Percentiles rank a stretch among this genome's conserved stretches.
Conservation (phyloP, 192 early-diverging fungal genomes). For the Linnemannia zychae region DNA sequence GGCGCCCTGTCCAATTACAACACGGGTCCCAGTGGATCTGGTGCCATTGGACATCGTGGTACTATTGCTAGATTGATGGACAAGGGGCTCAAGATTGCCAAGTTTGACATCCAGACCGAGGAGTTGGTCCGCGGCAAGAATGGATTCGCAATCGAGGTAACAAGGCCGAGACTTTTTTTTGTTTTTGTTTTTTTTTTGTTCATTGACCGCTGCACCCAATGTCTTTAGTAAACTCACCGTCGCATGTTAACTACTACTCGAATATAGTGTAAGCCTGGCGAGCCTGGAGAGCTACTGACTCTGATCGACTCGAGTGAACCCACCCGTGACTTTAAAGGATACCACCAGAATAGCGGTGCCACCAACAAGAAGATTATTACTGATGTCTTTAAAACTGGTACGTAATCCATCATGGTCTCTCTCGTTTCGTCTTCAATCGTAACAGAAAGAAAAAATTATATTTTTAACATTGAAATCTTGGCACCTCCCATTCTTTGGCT, state of each 20-base stretch:
- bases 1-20: constrained; percentile 61
- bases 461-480: neutral
- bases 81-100: constrained; percentile 56
- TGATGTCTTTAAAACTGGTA: constrained; percentile 71
- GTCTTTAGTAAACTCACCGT: neutral
- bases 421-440: neutral
- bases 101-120: constrained; percentile 70
- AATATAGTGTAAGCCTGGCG: constrained; percentile 35
- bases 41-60: constrained; percentile 72
- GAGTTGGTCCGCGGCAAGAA: constrained; percentile 63
- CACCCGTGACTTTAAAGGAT: constrained; percentile 49
- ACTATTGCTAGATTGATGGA: constrained; percentile 39
- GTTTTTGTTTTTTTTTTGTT: neutral
- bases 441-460: neutral
- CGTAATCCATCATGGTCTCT: neutral
- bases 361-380: constrained; percentile 66
- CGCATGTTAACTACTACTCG: neutral
- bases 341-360: constrained; percentile 63
- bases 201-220: neutral
- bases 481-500: neutral
- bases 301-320: constrained; percentile 26
- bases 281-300: constrained; percentile 69
- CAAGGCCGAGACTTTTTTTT: neutral
- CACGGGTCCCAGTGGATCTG: constrained; percentile 63
- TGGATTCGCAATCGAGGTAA: constrained; percentile 66